Evolutionary conservation across 176 grass and related monocot species (phyloP).

Genomic region (Ananas comosus): DNA sequence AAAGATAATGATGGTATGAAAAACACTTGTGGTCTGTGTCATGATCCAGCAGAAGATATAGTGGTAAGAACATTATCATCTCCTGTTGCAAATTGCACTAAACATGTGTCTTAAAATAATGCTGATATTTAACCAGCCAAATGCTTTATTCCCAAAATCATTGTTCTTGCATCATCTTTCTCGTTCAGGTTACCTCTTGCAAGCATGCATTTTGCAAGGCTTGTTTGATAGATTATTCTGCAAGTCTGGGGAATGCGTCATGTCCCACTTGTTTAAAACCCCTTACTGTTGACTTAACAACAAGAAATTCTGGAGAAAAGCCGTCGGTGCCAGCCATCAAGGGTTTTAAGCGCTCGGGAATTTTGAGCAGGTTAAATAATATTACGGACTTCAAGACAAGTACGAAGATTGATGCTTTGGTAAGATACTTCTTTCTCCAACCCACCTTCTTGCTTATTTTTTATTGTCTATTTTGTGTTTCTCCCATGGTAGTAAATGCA

Average conservation of each 20-base stretch:
- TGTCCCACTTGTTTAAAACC: slow-evolving; percentile 76
- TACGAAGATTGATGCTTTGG: slow-evolving; percentile 97
- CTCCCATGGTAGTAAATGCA: background rate
- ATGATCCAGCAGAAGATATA: slow-evolving; percentile 49
- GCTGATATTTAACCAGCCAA: background rate
- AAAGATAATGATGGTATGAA: slow-evolving; percentile 27
- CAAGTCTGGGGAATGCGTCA: slow-evolving; percentile 50
- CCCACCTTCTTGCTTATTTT: slow-evolving; percentile 1
- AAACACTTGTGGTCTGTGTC: slow-evolving; percentile 60
- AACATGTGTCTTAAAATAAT: background rate
- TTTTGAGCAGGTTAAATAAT: slow-evolving; percentile 57
- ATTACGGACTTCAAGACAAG: slow-evolving; percentile 67
- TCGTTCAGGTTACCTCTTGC: slow-evolving; percentile 69
- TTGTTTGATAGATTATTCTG: slow-evolving; percentile 73
- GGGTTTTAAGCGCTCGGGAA: slow-evolving; percentile 59
- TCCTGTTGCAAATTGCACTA: background rate
- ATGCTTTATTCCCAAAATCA: background rate
- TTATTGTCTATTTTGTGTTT: background rate
- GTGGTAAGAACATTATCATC: slow-evolving; percentile 42
- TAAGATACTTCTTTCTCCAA: slow-evolving; percentile 28
- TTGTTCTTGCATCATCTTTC: slow-evolving; percentile 11
- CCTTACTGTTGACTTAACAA: slow-evolving; percentile 74
- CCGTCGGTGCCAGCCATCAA: slow-evolving; percentile 30
- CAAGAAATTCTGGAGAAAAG: slow-evolving; percentile 29
- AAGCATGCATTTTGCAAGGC: slow-evolving; percentile 82